A percentile compares a stretch with the other conserved stretches of the same genome.
Conservation (phyloP, 2,329 filamentous ascomycete species). For the Epichloe gansuensis region DNA sequence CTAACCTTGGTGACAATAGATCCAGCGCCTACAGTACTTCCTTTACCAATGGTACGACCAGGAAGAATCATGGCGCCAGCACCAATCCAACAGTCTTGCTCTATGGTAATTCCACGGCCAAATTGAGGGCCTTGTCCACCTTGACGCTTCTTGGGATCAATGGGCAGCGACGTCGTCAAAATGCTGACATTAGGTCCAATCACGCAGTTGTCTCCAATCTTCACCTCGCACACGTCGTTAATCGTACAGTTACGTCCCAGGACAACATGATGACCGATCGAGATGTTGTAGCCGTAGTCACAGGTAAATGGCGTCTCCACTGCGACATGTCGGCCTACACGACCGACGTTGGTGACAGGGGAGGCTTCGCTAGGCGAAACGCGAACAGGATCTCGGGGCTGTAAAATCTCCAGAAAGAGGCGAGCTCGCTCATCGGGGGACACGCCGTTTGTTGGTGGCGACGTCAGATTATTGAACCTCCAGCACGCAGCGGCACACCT, state of each 20-base stretch:
- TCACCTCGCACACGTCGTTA: constrained; percentile 73
- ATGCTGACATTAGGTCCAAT: constrained; percentile 81
- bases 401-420: constrained; percentile 59
- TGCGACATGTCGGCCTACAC: constrained; percentile 59
- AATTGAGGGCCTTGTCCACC: constrained; percentile 61
- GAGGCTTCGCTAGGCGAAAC: constrained; percentile 42
- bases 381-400: constrained; percentile 44
- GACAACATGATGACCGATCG: constrained; percentile 70
- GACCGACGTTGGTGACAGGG: constrained; percentile 42
- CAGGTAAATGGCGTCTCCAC: constrained; percentile 85
- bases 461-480: constrained; percentile 69
- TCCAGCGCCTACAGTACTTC: constrained; percentile 68
- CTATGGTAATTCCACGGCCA: constrained; percentile 62
- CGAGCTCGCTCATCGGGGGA: constrained; percentile 54
- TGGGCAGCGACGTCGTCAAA: constrained; percentile 59
- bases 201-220: constrained; percentile 63
- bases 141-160: constrained; percentile 59
- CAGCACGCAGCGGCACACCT: constrained; percentile 70
- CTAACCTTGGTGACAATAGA: constrained; percentile 69
- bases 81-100: constrained; percentile 75
- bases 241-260: constrained; percentile 77
- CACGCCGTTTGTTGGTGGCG: constrained; percentile 59
- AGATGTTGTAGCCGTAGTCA: constrained; percentile 92
- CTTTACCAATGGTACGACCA: constrained; percentile 67
- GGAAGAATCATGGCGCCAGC: constrained; percentile 66